Conservation (phyloP, 441 rosid genomes). For the Brassica balearica region DNA sequence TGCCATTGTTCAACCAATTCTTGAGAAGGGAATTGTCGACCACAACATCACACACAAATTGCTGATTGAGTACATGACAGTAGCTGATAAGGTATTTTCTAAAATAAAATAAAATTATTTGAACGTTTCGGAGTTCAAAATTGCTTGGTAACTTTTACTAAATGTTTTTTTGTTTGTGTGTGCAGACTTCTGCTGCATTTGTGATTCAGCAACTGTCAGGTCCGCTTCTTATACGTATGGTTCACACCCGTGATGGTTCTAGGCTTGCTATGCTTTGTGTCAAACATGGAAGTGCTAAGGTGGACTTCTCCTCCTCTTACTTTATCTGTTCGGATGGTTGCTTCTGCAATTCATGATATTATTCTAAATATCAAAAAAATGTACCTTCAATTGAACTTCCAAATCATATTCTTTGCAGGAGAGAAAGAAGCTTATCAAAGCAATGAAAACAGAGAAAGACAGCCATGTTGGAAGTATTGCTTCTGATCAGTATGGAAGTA, state of each 20-base stretch:
- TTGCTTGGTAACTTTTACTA: slow-evolving; percentile 37
- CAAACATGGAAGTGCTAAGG: slow-evolving; percentile 98
- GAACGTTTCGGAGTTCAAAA: not conserved
- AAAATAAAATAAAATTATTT: not conserved
- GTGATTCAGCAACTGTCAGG: slow-evolving; percentile 79
- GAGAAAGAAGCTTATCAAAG: slow-evolving; percentile 90
- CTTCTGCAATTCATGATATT: not conserved
- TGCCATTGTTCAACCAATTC: slow-evolving; percentile 81
- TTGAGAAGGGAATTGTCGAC: slow-evolving; percentile 94
- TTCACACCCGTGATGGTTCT: slow-evolving; percentile 96
- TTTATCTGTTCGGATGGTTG: not conserved
- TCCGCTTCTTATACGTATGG: slow-evolving; percentile 86
- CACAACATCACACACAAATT: slow-evolving; percentile 84
- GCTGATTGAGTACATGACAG: slow-evolving; percentile 75
- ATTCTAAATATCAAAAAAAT: slow-evolving; percentile 12
- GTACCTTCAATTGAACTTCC: not conserved
- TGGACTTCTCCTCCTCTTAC: not conserved
- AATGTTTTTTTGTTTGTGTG: slow-evolving; percentile 34
- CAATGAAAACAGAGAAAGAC: slow-evolving; percentile 57
- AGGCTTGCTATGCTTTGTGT: slow-evolving; percentile 82
- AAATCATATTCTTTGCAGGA: slow-evolving; percentile 56
- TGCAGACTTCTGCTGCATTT: slow-evolving; percentile 81
- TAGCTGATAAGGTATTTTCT: slow-evolving; percentile 75
- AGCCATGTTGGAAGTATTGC: slow-evolving; percentile 67
- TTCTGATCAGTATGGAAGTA: slow-evolving; percentile 74